These are phyloP conservation scores for Trichosporon faecale DNA, from an alignment of 1,284 basidiomycete genomes.

Conservation along the genomic window DNA sequence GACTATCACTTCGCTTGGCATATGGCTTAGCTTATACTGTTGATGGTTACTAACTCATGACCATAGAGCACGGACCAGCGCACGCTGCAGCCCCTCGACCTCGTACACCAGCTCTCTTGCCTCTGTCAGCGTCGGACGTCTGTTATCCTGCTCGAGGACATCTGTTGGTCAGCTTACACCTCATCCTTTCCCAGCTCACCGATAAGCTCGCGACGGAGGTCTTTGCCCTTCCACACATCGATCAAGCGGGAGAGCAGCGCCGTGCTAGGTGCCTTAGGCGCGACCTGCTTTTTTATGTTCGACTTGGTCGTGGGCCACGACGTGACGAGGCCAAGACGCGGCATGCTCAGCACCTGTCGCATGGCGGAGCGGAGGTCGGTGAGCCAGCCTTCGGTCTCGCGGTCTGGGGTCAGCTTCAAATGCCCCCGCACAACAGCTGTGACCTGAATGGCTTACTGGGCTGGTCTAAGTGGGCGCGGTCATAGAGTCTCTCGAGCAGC, in stretches of 20 bases:
- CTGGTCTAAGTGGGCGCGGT: background rate
- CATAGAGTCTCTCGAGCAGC: background rate
- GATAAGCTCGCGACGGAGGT: background rate
- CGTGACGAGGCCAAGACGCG: background rate
- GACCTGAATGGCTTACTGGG: background rate
- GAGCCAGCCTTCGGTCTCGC: background rate
- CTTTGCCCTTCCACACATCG: background rate
- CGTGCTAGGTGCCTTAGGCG: background rate
- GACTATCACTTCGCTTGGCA: background rate
- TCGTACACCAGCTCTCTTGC: background rate
- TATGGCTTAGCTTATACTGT: background rate
- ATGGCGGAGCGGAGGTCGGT: background rate
- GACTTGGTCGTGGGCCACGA: background rate
- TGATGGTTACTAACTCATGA: background rate
- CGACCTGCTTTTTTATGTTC: background rate
- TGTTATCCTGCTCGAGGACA: too few species aligned
- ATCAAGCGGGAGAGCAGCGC: background rate
- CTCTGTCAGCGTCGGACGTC: background rate
- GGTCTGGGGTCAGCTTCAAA: background rate
- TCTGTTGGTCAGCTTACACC: background rate
- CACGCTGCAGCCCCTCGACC: background rate
- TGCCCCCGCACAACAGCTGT: too few species aligned
- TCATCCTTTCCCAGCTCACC: background rate
- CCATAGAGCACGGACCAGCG: background rate
- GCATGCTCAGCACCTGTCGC: background rate